A percentile compares a stretch with the other conserved stretches of the same genome.
phyloP scores from a whole-genome alignment of 2,329 filamentous ascomycete genomes.

The Nothomitra cinnamomea region DNA sequence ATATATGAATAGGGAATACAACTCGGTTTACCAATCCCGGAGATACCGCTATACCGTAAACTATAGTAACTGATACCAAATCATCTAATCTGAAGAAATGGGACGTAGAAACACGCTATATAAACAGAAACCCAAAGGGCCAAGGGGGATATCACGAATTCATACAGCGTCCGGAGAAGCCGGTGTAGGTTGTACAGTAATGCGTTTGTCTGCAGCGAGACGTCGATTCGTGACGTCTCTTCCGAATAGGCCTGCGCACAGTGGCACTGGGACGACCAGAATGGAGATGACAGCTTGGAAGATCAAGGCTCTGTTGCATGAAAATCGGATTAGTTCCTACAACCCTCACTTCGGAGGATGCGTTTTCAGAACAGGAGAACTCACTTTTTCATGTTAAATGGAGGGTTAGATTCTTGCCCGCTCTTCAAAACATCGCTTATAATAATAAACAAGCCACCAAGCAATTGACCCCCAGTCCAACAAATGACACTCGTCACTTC shows the following conservation, averaged over 20 bases:
- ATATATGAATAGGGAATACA: too few relatives aligned
- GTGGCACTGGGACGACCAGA: conserved; percentile 45
- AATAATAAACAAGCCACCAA: conserved; percentile 74
- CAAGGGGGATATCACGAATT: too few relatives aligned
- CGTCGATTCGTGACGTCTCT: conserved; percentile 13
- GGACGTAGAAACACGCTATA: too few relatives aligned
- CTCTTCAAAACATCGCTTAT: conserved; percentile 58
- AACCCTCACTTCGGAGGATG: neutral
- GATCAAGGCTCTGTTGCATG: conserved; percentile 39
- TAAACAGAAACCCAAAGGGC: too few relatives aligned
- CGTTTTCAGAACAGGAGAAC: neutral
- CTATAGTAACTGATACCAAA: too few relatives aligned
- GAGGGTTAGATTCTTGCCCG: conserved; percentile 29
- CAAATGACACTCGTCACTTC: conserved; percentile 70
- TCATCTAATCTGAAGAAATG: too few relatives aligned
- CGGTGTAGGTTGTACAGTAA: neutral
- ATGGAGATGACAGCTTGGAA: conserved; percentile 61
- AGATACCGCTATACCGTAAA: too few relatives aligned
- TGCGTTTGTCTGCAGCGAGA: neutral
- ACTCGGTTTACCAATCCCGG: too few relatives aligned
- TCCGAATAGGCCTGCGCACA: conserved; percentile 57
- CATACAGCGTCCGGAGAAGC: too few relatives aligned
- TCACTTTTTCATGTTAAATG: conserved; percentile 46
- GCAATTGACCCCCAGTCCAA: conserved; percentile 73
- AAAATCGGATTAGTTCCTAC: neutral